Evolutionary conservation across 768 basidiomycete species (phyloP), one percentile per base, ranked within the genome.

Genomic region (Omphalotus guepiniiformis): DNA sequence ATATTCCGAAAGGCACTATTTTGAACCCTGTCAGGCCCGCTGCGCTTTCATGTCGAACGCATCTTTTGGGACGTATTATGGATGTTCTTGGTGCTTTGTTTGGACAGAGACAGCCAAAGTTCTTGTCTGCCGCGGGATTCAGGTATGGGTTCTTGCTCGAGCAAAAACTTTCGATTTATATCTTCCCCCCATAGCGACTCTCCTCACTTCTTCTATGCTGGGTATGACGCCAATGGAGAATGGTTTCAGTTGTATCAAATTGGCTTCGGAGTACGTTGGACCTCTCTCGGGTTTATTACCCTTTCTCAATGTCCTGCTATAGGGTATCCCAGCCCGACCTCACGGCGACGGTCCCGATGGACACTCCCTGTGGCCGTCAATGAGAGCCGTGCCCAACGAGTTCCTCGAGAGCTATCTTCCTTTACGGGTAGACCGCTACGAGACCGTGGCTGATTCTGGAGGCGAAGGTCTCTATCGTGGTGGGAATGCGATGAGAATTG

Each of bases 171-270:
- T 41, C n/a, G 13, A 39, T 5, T 39, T 37, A 7, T 37, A 15
- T 44, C n/a, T 19, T n/a, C 42, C 42, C 4, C 9, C n/a, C 21
- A 19, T 11, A 39, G 41, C n/a, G 47, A 28, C 15, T 26, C 57
- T 34, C 61, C 63, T 16, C 63, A 64, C 26, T 39, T 64, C 34
- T 64, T 63, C 47, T 64, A 60, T 48, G 57, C 58, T 39, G 63
- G 61, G 16, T 63, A 58, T 53, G 54, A 52, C 36, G 39, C 41
- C 9, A 55, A 56, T 16, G 61, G 60, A 39, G 58, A 55, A 34
- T 63, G 58, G 55, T 64, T 64, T 49, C 63, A 62, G 47, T 48
- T 64, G 37, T 64, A 61, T 48, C 63, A 64, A 46, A 63, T 64
- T 29, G 58, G 58, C 7, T 62, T 61, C 23, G 63, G 63, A 6